Evolutionary conservation across 169 alveolate genomes (phyloP).

Genomic region (Plasmodium cynomolgi): DNA sequence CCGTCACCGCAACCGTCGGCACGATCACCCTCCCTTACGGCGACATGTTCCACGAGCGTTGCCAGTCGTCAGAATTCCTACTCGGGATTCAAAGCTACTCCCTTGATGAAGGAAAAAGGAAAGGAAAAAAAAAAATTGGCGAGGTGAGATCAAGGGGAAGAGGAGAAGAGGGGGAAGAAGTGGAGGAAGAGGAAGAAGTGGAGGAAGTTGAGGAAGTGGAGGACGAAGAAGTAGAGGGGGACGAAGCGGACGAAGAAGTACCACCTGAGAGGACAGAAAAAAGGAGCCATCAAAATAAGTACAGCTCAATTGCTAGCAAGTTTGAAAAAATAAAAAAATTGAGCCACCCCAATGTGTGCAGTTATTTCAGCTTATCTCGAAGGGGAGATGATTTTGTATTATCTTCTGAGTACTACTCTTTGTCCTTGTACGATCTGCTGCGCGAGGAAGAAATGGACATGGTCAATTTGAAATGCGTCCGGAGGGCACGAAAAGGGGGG

Average conservation of each 20-base stretch:
- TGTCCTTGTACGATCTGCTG: conserved; percentile 39
- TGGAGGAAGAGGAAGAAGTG: too few species aligned
- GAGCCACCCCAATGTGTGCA: conserved; percentile 57
- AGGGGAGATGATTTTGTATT: conserved; percentile 22
- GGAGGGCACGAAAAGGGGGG: not conserved
- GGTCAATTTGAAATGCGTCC: conserved; percentile 22
- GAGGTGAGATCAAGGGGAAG: not conserved
- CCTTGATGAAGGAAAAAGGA: not conserved
- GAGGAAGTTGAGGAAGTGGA: too few species aligned
- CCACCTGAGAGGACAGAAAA: not conserved
- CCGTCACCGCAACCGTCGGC: too few species aligned
- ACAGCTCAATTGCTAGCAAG: conserved; percentile 16
- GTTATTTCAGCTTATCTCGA: conserved; percentile 28
- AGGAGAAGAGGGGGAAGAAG: too few species aligned
- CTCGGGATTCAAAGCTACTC: conserved; percentile 57
- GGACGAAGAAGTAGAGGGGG: too few species aligned
- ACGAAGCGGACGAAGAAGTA: too few species aligned
- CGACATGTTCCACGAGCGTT: conserved; percentile 13
- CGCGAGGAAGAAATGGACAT: conserved; percentile 1
- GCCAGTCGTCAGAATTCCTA: conserved; percentile 56
- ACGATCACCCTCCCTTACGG: not conserved
- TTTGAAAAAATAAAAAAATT: conserved; percentile 51
- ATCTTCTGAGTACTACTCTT: conserved; percentile 28
- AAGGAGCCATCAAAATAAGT: conserved; percentile 3
- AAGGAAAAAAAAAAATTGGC: not conserved